These are phyloP conservation scores for Berkeleyomyces basicola DNA, from an alignment of 2,329 filamentous ascomycete genomes.

Conservation along the genomic window DNA sequence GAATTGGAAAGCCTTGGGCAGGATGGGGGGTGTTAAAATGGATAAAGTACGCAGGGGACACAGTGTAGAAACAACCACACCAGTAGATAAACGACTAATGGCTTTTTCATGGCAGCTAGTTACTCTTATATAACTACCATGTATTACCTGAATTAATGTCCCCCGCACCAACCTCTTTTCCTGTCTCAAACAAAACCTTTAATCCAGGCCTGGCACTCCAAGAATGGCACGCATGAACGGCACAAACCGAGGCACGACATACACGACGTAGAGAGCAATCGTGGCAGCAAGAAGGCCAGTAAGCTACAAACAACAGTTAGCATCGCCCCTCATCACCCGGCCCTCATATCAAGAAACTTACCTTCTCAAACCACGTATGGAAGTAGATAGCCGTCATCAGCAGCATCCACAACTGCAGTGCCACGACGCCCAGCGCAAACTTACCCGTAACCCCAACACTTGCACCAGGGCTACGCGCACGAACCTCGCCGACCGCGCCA, in stretches of 20 bases:
- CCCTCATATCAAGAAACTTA: conserved; percentile 22
- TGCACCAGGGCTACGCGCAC: conserved; percentile 24
- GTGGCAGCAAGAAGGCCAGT: conserved; percentile 36
- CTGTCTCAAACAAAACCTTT: background rate
- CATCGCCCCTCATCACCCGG: background rate
- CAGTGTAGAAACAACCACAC: no score
- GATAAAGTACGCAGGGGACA: no score
- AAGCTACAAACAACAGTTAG: conserved; percentile 24
- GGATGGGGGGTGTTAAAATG: no score
- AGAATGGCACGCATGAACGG: conserved; percentile 29
- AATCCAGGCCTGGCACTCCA: conserved; percentile 35
- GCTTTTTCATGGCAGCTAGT: background rate
- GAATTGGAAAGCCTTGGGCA: no score
- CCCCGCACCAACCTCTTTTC: background rate
- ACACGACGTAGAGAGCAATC: conserved; percentile 31
- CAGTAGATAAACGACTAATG: background rate
- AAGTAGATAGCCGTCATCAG: conserved; percentile 98
- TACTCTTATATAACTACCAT: no score
- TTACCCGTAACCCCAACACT: conserved; percentile 28
- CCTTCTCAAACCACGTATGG: conserved; percentile 97
- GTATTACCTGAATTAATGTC: background rate
- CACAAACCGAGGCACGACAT: conserved; percentile 34
- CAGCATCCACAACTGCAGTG: conserved; percentile 81
- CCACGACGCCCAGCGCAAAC: conserved; percentile 47
- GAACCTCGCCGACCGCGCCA: conserved; percentile 42